These are phyloP conservation scores for Naegleria fowleri DNA, from an alignment of 208 protist species.

Conservation along the genomic window DNA sequence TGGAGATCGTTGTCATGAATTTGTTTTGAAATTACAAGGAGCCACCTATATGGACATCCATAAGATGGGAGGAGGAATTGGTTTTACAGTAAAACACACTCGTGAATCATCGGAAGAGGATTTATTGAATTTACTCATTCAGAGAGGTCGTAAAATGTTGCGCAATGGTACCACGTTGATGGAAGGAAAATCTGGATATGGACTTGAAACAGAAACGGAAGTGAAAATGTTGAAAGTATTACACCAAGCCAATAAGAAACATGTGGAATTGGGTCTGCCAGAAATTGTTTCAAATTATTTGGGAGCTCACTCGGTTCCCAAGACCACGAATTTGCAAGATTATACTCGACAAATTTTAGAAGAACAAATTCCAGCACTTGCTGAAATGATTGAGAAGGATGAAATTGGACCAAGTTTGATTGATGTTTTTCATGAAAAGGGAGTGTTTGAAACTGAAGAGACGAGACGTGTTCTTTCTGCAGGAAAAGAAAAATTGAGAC, in stretches of 20 bases:
- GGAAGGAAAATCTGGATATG: slow-evolving; percentile 66
- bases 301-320: slow-evolving; percentile 54
- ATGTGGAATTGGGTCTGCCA: slow-evolving; percentile 32
- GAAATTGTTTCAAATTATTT: slow-evolving; percentile 55
- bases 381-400: slow-evolving; percentile 32
- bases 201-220: slow-evolving; percentile 59
- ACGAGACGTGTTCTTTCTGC: slow-evolving; percentile 53
- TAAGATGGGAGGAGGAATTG: slow-evolving; percentile 60
- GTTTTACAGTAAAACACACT: slow-evolving; percentile 55
- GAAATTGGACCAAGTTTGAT: slow-evolving; percentile 51
- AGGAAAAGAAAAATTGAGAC: slow-evolving; percentile 42
- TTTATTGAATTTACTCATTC: slow-evolving; percentile 33
- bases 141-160: slow-evolving; percentile 56
- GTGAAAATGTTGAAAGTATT: slow-evolving; percentile 68
- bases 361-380: slow-evolving; percentile 49
- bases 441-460: slow-evolving; percentile 52
- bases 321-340: slow-evolving; percentile 33
- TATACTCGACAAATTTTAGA: slow-evolving; percentile 53
- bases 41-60: slow-evolving; percentile 73
- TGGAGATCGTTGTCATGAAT: slow-evolving; percentile 62
- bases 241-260: slow-evolving; percentile 35
- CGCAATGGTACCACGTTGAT: slow-evolving; percentile 53
- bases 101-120: slow-evolving; percentile 43
- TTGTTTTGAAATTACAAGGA: slow-evolving; percentile 65
- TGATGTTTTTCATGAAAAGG: slow-evolving; percentile 60